Percentiles rank a stretch among this genome's conserved stretches.
Conservation (phyloP, 1,284 basidiomycete species). For the Kalmanozyma brasiliensis region DNA sequence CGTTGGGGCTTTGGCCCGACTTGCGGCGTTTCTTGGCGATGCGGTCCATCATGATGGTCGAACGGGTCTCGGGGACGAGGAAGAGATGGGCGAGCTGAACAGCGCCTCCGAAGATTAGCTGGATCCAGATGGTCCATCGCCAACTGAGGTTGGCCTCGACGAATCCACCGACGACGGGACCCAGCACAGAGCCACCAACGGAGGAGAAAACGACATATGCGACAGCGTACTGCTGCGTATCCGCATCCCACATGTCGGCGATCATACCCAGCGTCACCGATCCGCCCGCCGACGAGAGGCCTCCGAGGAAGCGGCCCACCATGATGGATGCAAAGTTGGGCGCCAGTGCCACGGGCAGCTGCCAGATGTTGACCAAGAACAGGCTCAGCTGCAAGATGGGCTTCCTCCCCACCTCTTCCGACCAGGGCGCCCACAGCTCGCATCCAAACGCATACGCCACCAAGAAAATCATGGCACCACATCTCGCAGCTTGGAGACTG, state of each 20-base stretch:
- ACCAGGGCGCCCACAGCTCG: slow-evolving; percentile 67
- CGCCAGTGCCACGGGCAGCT: slow-evolving; percentile 41
- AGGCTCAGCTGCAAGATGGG: slow-evolving; percentile 64
- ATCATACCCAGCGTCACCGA: slow-evolving; percentile 69
- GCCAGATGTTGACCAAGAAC: slow-evolving; percentile 68
- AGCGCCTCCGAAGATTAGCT: slow-evolving; percentile 69
- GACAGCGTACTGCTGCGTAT: slow-evolving; percentile 66
- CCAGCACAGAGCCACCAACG: slow-evolving; percentile 69
- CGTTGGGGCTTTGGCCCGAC: slow-evolving; percentile 42
- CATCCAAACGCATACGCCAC: slow-evolving; percentile 68
- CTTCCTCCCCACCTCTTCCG: slow-evolving; percentile 66
- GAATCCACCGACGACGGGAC: slow-evolving; percentile 63
- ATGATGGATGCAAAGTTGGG: slow-evolving; percentile 66
- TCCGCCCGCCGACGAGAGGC: slow-evolving; percentile 68
- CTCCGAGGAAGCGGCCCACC: slow-evolving; percentile 68
- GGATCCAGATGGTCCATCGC: slow-evolving; percentile 69
- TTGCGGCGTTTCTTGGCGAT: slow-evolving; percentile 68
- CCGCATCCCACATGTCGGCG: slow-evolving; percentile 66
- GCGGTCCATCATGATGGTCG: slow-evolving; percentile 68
- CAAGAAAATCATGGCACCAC: slow-evolving; percentile 67
- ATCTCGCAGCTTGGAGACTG: slow-evolving; percentile 67
- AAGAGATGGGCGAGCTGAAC: slow-evolving; percentile 69
- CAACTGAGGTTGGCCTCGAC: slow-evolving; percentile 34
- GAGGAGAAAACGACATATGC: slow-evolving; percentile 64
- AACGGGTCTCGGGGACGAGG: slow-evolving; percentile 69